Conservation (phyloP, 116 monocot genomes). For the Papilionanthe hybrid region DNA sequence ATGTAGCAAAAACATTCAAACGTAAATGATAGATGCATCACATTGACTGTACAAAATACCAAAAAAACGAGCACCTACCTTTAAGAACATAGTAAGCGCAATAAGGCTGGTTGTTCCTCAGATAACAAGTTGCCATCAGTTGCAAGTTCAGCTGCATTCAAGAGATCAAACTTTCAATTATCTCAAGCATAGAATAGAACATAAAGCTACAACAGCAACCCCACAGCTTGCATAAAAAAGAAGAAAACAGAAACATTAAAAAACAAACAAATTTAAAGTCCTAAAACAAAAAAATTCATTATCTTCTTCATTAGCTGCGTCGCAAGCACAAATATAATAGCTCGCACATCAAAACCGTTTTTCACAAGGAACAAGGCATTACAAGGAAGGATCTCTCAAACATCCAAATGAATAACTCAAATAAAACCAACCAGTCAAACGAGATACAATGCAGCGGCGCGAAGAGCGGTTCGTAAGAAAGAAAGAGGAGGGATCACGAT, state of each 20-base stretch:
- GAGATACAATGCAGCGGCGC: not conserved
- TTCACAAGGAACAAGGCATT: not conserved
- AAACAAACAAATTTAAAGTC: not conserved
- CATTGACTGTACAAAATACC: not conserved
- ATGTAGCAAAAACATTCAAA: not conserved
- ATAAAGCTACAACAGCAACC: not conserved
- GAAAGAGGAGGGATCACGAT: not conserved
- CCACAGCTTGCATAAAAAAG: not conserved
- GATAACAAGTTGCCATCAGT: slow-evolving; percentile 84
- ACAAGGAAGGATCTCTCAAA: not conserved
- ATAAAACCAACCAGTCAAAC: not conserved
- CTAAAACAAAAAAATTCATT: not conserved
- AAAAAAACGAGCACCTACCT: slow-evolving; percentile 34
- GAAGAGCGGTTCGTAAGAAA: not conserved
- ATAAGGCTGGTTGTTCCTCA: slow-evolving; percentile 82
- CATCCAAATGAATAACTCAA: not conserved
- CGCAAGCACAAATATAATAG: not conserved
- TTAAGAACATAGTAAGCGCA: slow-evolving; percentile 84
- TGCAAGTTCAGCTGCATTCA: slow-evolving; percentile 75
- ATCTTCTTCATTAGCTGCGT: not conserved
- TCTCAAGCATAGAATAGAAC: not conserved
- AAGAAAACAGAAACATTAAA: not conserved
- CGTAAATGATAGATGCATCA: not conserved
- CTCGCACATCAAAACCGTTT: not conserved
- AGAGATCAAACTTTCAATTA: slow-evolving; percentile 4